Base-by-base conservation (phyloP, 2,329 filamentous ascomycete species). In the Verticillium klebahnii region DNA sequence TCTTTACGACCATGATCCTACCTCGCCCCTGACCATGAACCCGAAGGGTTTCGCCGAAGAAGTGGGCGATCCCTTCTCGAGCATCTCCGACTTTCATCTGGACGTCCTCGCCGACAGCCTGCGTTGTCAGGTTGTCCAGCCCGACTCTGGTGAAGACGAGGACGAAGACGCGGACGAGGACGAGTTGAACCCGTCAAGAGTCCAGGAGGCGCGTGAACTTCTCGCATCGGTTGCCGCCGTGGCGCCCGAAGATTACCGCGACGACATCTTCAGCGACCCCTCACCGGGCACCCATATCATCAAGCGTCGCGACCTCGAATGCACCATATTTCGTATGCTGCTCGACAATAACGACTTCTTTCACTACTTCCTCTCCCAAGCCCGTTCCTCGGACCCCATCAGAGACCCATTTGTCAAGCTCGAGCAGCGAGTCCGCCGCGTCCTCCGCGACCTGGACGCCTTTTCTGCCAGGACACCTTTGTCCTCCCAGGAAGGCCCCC, bases 341-440 rank as follows among this genome's bases (percentile, higher is more conserved):
- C 73, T 85, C 25, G 76, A 79, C 64, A 84, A 85, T 66, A 76
- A 83, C 68, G 78, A 80, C 50, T 80, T 86, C 71, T 83, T 85
- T 68, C 74, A 81, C 59, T 81, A 83, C 72, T 81, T 86, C 62
- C 74, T 79, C 56, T 76, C 77, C 17, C 72, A 77, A 9, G 75
- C 81, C 60, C 72, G 73, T n/a, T 74, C 82, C 2, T 70, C 73
- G 56, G 80, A 82, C 61, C 72, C 73, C 29, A 72, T 80, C 37
- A 77, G 77, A 50, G 78, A 82, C 63, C 75, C 75, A 3, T 84
- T 84, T 62, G 75, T 78, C 57, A 78, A 76, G 56, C 77, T 85
- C 45, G 75, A 78, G 50, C 78, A 80, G 63, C 79, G 82, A 9
- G 75, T 80, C 12, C 75, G 78, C 56, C 75, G 75, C 12, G 78